Conservation (phyloP, 2,329 filamentous ascomycete genomes). For the Aspergillus sp. region DNA sequence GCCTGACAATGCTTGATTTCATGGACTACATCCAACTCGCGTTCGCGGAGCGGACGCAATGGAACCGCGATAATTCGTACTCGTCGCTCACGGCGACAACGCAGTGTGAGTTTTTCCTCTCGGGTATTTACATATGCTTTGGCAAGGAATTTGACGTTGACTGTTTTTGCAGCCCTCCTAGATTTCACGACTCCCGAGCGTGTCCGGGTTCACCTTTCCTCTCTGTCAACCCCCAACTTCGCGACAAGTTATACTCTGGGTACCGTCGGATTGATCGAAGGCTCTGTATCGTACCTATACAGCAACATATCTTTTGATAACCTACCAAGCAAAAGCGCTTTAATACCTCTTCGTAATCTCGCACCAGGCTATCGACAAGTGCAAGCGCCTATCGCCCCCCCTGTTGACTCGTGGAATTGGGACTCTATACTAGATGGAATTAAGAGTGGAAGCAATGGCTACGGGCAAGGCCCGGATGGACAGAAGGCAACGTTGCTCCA, state of each 20-base stretch:
- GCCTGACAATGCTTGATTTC: conserved; percentile 77
- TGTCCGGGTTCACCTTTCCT: conserved; percentile 81
- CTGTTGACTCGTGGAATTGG: conserved; percentile 33
- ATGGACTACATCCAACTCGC: conserved; percentile 95
- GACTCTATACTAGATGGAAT: conserved; percentile 28
- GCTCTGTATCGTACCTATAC: conserved; percentile 95
- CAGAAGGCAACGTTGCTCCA: conserved; percentile 45
- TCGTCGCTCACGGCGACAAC: conserved; percentile 80
- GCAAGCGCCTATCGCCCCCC: conserved; percentile 44
- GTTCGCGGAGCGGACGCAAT: conserved; percentile 82
- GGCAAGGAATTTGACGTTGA: background rate
- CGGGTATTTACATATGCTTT: background rate
- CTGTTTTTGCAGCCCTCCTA: conserved; percentile 65
- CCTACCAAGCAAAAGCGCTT: conserved; percentile 66
- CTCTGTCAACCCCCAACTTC: conserved; percentile 88
- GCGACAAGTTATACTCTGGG: conserved; percentile 91
- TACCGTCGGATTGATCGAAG: conserved; percentile 86
- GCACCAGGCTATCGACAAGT: conserved; percentile 82
- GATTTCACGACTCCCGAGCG: conserved; percentile 85
- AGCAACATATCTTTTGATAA: conserved; percentile 76
- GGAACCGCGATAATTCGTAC: conserved; percentile 92
- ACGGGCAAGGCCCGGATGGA: conserved; percentile 11
- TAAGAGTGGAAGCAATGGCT: background rate
- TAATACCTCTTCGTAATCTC: conserved; percentile 73
- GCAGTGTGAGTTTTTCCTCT: conserved; percentile 57